A percentile compares a stretch with the other conserved stretches of the same genome.
These are phyloP conservation scores for Chaetomium sp. DNA, from an alignment of 2,329 filamentous ascomycete species.

Conservation along the genomic window DNA sequence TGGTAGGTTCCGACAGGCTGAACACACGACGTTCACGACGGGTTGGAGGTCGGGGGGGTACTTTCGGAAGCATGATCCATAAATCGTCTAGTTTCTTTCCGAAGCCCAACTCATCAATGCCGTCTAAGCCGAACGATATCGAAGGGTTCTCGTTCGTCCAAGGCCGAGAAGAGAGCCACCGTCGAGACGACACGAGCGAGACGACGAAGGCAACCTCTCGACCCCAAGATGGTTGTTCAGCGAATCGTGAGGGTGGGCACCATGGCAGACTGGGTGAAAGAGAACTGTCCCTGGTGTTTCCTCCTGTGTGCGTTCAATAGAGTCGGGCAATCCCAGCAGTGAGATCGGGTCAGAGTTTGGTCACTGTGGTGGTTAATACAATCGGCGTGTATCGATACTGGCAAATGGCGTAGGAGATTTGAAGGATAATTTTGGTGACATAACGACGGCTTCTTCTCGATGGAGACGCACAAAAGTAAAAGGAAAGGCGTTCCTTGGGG, in stretches of 20 bases:
- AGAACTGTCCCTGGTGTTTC: background rate
- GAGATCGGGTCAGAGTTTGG: background rate
- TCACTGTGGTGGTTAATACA: background rate
- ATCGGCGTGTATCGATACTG: slow-evolving; percentile 2
- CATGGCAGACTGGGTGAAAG: too few relatives aligned
- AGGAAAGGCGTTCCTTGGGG: background rate
- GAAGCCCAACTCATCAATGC: too few relatives aligned
- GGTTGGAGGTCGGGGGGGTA: slow-evolving; percentile 7
- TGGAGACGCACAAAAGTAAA: background rate
- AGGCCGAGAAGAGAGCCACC: too few relatives aligned
- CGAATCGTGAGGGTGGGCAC: too few relatives aligned
- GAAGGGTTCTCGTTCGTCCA: too few relatives aligned
- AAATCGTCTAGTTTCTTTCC: too few relatives aligned
- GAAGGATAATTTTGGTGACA: background rate
- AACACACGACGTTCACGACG: slow-evolving; percentile 13
- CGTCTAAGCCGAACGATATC: too few relatives aligned
- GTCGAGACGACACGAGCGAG: too few relatives aligned
- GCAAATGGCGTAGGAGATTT: background rate
- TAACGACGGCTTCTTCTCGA: background rate
- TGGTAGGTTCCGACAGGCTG: slow-evolving; percentile 13
- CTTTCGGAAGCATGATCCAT: slow-evolving; percentile 9
- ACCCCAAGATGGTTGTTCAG: too few relatives aligned
- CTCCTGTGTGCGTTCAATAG: background rate
- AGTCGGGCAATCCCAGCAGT: background rate
- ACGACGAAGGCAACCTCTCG: too few relatives aligned